Conservation (phyloP, 2,329 filamentous ascomycete genomes). For the Periconia macrospinosa region DNA sequence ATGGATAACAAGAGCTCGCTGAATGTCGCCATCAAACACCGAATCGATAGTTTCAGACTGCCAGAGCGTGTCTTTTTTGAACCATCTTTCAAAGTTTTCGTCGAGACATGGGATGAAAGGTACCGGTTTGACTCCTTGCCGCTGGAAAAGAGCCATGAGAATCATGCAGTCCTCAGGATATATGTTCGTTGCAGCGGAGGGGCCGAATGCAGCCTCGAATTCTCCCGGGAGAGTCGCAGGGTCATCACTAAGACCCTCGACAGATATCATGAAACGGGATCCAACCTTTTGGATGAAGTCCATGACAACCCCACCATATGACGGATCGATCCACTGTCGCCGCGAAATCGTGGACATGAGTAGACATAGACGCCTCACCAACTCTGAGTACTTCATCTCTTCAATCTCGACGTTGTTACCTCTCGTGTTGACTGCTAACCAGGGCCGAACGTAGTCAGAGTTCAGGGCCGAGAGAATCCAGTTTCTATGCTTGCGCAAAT, state of each 20-base stretch:
- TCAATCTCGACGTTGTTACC: constrained; percentile 84
- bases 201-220: constrained; percentile 2
- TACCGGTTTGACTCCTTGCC: constrained; percentile 34
- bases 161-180: constrained; percentile 15
- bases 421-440: constrained; percentile 92
- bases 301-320: not conserved
- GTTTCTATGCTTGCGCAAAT: constrained; percentile 84
- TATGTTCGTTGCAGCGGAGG: constrained; percentile 2
- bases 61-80: constrained; percentile 45
- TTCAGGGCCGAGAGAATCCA: constrained; percentile 96
- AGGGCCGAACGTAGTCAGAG: constrained; percentile 94
- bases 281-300: too few species aligned
- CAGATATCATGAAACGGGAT: too few species aligned
- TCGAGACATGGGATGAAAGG: constrained; percentile 37
- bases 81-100: constrained; percentile 39
- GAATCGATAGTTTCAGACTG: constrained; percentile 41
- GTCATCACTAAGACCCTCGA: too few species aligned
- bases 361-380: constrained; percentile 83
- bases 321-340: constrained; percentile 90
- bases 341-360: constrained; percentile 91
- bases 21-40: constrained; percentile 33
- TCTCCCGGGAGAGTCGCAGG: not conserved
- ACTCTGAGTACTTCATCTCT: constrained; percentile 92
- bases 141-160: constrained; percentile 31
- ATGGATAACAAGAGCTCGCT: constrained; percentile 36